A percentile compares a stretch with the other conserved stretches of the same genome.
phyloP scores from a whole-genome alignment of 2,329 filamentous ascomycete species.

The Chaetomium sp. region DNA sequence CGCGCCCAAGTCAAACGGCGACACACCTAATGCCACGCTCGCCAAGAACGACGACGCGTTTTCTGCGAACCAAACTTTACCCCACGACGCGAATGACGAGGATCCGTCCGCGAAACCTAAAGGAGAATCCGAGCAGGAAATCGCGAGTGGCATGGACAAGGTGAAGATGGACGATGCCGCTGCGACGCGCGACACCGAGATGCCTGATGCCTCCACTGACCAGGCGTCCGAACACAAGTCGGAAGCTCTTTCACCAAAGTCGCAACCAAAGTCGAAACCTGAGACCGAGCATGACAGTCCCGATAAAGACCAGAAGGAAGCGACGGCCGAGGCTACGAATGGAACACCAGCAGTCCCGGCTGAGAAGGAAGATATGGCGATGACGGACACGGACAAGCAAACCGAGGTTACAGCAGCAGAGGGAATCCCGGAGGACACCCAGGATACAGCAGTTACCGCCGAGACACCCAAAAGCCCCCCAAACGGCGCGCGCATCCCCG shows the following conservation, averaged over 20 bases:
- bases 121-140: conserved; percentile 13
- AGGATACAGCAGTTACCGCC: conserved; percentile 34
- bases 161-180: conserved; percentile 47
- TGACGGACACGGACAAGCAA: conserved; percentile 26
- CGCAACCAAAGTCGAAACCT: conserved; percentile 15
- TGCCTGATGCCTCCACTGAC: conserved; percentile 31
- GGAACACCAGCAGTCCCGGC: conserved; percentile 1
- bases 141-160: conserved; percentile 47
- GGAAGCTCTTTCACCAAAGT: conserved; percentile 17
- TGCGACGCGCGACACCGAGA: conserved; percentile 26
- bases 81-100: conserved; percentile 5
- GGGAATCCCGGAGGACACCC: conserved; percentile 32
- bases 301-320: conserved; percentile 9
- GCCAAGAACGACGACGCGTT: conserved; percentile 26
- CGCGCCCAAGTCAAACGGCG: conserved; percentile 19
- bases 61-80: conserved; percentile 20
- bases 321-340: conserved; percentile 5
- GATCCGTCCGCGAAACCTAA: conserved; percentile 7
- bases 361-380: conserved; percentile 32
- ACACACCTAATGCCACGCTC: background rate
- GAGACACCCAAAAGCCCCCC: conserved; percentile 32
- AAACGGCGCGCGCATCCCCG: conserved; percentile 42
- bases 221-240: conserved; percentile 12
- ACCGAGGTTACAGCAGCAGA: conserved; percentile 7
- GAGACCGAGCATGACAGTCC: conserved; percentile 1